Conservation (phyloP, 2,329 filamentous ascomycete genomes). For the Pestalotiopsis sp. region DNA sequence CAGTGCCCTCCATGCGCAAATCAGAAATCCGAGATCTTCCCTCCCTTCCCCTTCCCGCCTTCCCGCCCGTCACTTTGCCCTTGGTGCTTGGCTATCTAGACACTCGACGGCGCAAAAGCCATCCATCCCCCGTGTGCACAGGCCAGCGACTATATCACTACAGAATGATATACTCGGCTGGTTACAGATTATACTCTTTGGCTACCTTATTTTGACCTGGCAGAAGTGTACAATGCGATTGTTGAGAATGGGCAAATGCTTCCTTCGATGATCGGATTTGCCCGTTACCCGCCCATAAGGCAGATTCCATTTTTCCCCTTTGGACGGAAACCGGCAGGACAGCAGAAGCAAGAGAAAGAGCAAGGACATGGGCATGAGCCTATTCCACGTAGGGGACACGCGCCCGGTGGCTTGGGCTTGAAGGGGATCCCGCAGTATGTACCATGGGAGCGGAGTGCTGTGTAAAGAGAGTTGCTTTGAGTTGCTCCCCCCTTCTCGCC, state of each 20-base stretch:
- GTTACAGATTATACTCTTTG: too few relatives aligned
- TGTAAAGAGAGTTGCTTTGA: too few relatives aligned
- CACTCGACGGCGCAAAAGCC: not conserved
- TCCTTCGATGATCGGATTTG: not conserved
- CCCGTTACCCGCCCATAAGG: slow-evolving; percentile 1
- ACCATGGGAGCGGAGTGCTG: too few relatives aligned
- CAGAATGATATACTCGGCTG: too few relatives aligned
- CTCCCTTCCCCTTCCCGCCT: not conserved
- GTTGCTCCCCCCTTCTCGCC: too few relatives aligned
- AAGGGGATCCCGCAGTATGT: not conserved
- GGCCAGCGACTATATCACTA: too few relatives aligned
- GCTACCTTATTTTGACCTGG: too few relatives aligned
- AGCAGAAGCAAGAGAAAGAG: not conserved
- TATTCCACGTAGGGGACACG: not conserved
- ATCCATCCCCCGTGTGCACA: too few relatives aligned
- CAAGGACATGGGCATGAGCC: not conserved
- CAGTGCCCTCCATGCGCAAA: not conserved
- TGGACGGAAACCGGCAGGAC: not conserved
- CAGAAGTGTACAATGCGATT: too few relatives aligned
- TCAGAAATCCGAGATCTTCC: slow-evolving; percentile 1
- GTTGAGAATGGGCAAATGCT: too few relatives aligned
- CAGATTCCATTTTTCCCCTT: not conserved
- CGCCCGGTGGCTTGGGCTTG: not conserved
- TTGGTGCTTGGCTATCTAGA: not conserved
- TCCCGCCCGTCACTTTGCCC: not conserved